Percentiles rank a stretch among this genome's conserved stretches.
Evolutionary conservation across 2,329 filamentous ascomycete genomes (phyloP).

Genomic region (Phyllosticta citribraziliensis): DNA sequence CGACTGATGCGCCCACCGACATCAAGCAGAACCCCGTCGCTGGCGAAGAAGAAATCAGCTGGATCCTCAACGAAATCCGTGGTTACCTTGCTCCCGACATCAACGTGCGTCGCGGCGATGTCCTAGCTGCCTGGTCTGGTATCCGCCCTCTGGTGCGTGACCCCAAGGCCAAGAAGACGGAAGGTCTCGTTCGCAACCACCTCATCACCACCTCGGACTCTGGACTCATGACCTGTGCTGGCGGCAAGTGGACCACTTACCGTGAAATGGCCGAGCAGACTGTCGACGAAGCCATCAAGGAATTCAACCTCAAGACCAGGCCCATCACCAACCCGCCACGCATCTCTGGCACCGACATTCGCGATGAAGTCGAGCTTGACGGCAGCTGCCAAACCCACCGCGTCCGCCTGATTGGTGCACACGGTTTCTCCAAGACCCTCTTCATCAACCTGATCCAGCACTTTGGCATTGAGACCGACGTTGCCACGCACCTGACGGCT

Average conservation of each 20-base stretch:
- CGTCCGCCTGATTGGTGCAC: constrained; percentile 70
- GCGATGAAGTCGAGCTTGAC: constrained; percentile 62
- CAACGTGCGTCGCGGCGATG: constrained; percentile 72
- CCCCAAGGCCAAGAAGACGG: constrained; percentile 74
- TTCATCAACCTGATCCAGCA: constrained; percentile 95
- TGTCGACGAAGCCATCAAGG: constrained; percentile 66
- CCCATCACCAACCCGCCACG: constrained; percentile 52
- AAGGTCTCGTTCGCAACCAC: constrained; percentile 81
- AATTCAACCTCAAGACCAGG: constrained; percentile 53
- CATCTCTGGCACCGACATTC: constrained; percentile 57
- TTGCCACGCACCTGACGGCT: constrained; percentile 77
- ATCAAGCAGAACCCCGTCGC: constrained; percentile 67
- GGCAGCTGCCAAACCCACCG: constrained; percentile 76
- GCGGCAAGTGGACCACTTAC: constrained; percentile 90
- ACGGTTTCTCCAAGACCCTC: constrained; percentile 80
- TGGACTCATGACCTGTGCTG: constrained; percentile 74
- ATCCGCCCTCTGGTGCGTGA: constrained; percentile 80
- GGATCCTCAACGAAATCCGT: constrained; percentile 77
- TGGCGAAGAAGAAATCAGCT: constrained; percentile 74
- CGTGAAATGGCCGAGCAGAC: constrained; percentile 88
- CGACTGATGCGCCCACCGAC: constrained; percentile 67
- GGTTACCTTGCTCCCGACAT: constrained; percentile 77
- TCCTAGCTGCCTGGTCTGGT: constrained; percentile 83
- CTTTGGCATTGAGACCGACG: constrained; percentile 83
- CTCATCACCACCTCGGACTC: constrained; percentile 70